A percentile compares a stretch with the other conserved stretches of the same genome.
Conservation (phyloP, 805 yeast genomes). For the Candida fluviatilis region DNA sequence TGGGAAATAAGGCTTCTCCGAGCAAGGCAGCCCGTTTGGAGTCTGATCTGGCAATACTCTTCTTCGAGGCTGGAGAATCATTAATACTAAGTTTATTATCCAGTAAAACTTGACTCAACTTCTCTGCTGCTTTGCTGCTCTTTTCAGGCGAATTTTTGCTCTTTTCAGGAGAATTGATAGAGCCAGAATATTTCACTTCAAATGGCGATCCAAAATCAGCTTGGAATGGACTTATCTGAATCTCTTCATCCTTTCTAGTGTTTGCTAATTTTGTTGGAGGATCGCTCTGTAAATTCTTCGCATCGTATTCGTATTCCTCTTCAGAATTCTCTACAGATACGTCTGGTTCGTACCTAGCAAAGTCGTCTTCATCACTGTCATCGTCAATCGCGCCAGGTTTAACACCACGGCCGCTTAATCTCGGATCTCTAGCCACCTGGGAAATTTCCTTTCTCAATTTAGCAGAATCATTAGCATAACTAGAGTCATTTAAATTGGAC, state of each 20-base stretch:
- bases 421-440: not conserved
- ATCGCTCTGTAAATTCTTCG: conserved; percentile 17
- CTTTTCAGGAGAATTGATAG: conserved; percentile 1
- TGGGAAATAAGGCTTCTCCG: conserved; percentile 66
- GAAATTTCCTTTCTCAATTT: not conserved
- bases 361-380: conserved; percentile 3
- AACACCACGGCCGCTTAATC: conserved; percentile 4
- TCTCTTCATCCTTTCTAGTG: conserved; percentile 24
- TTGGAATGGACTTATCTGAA: conserved; percentile 13
- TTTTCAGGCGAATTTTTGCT: conserved; percentile 1
- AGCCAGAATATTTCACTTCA: conserved; percentile 13
- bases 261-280: conserved; percentile 22
- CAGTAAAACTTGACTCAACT: not conserved
- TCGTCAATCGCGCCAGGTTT: conserved; percentile 5
- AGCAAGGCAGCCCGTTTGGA: conserved; percentile 21
- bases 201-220: conserved; percentile 33
- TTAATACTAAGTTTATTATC: not conserved
- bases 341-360: conserved; percentile 7
- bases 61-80: not conserved
- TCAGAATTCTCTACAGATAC: not conserved
- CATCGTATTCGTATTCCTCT: conserved; percentile 12
- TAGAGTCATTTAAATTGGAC: too few species aligned
- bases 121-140: not conserved
- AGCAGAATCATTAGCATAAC: not conserved
- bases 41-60: not conserved